Percentiles rank a stretch among this genome's conserved stretches.
Evolutionary conservation across 208 protist species (phyloP).

Genomic region (Wallacemonas sp.): DNA sequence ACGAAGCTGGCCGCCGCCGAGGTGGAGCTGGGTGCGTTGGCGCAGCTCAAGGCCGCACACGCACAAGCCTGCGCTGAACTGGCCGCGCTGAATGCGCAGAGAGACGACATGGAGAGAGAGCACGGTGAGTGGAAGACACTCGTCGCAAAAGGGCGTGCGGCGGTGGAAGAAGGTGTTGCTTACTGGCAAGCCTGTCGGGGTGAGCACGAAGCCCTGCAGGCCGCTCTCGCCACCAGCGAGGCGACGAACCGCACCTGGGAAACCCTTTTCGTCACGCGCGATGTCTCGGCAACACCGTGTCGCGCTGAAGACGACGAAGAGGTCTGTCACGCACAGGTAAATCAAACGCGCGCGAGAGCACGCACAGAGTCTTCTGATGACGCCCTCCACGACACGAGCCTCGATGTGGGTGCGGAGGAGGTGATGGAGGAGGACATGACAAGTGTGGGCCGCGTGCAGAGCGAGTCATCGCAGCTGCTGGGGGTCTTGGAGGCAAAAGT

Average conservation of each 20-base stretch:
- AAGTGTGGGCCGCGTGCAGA: background rate
- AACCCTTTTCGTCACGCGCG: background rate
- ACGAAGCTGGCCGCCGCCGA: background rate
- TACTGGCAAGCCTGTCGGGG: constrained; percentile 27
- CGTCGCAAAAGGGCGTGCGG: constrained; percentile 12
- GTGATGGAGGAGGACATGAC: background rate
- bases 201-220: constrained; percentile 17
- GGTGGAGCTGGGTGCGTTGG: constrained; percentile 21
- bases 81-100: constrained; percentile 17
- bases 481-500: constrained; percentile 53
- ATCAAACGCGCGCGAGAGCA: no score
- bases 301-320: no score
- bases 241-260: constrained; percentile 29
- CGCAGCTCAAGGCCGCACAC: constrained; percentile 15
- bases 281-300: background rate
- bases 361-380: no score
- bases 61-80: constrained; percentile 25
- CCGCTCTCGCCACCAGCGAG: constrained; percentile 25
- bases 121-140: constrained; percentile 20
- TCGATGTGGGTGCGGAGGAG: background rate
- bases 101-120: constrained; percentile 21
- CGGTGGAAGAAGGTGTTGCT: constrained; percentile 20
- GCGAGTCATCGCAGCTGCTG: background rate
- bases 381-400: no score
- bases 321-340: no score